Evolutionary conservation across 495 filamentous ascomycete genomes (phyloP), one percentile per base, ranked within the genome.

Genomic region (Aspergillus funiculosus): DNA sequence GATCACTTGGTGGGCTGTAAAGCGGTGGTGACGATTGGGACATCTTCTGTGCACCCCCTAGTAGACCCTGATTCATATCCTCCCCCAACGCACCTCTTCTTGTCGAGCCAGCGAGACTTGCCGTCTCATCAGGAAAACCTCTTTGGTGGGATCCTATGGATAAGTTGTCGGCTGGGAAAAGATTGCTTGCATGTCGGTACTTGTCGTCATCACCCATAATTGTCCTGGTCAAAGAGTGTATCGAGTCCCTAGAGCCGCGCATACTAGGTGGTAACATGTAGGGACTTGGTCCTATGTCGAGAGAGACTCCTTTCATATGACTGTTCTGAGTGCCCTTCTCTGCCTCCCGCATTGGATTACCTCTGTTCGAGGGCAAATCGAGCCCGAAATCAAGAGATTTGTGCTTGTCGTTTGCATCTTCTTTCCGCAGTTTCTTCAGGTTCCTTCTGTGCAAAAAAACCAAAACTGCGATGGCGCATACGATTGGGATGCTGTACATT

Each of bases 341-440:
- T 46, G 74, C 68, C 48, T 74, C 70, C 26, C 60, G 71, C 48
- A 71, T 74, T 43, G 75, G 71, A 30, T 44, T 57, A 7, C 56
- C 50, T 48, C 62, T 51, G 19, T 52, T 52, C 10, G 50, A 43
- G 15, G 58, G 49, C 8, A 78, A 60, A 36, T 71, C 86, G 62
- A 95, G 65, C 21, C 92, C 92, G 61, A 97, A 98, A 62, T 98
- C 92, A 58, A 97, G 77, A 2, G 88, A 95, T 58, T 84, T 94
- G 62, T 94, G 86, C 53, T 87, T 85, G 60, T 96, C 91, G 48
- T 86, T 79, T 22, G 75, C 73, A 62, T 98, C 92, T 69, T 98
- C 92, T 29, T 69, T 68, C 48, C 75, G 72, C 47, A 89, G 77
- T 52, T 78, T 91, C 53, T 78, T 77, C 11, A 86, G 69, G 54